phyloP scores from a whole-genome alignment of 2,329 filamentous ascomycete species.

The Metarhizium sp. region DNA sequence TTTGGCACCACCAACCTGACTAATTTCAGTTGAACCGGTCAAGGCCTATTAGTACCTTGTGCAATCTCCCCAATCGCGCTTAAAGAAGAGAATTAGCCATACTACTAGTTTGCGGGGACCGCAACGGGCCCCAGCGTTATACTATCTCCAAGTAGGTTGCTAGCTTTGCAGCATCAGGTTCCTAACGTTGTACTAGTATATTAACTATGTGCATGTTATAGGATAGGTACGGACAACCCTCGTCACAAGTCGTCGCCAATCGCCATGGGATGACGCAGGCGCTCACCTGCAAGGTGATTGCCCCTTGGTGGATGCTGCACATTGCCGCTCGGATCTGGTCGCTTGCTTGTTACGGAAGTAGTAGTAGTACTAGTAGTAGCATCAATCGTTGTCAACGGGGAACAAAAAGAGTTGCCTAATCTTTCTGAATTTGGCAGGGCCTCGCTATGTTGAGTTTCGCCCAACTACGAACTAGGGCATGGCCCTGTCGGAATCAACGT shows the following conservation, averaged over 20 bases:
- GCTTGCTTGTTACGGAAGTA: neutral
- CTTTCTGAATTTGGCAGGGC: neutral
- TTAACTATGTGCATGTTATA: neutral
- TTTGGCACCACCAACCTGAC: neutral
- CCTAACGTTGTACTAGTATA: neutral
- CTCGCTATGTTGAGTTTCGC: neutral
- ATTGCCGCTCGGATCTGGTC: neutral
- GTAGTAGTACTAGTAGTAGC: too few species aligned
- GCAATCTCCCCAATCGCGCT: neutral
- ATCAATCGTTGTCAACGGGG: too few species aligned
- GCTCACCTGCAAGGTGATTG: too few species aligned
- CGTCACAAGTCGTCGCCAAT: neutral
- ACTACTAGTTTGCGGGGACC: neutral
- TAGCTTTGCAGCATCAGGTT: neutral
- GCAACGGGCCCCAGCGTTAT: neutral
- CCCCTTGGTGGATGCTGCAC: neutral
- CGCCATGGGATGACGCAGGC: neutral
- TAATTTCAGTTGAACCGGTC: neutral
- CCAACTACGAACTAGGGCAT: neutral
- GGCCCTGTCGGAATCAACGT: neutral
- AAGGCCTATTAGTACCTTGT: neutral
- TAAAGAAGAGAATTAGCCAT: neutral
- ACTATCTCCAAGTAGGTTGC: neutral
- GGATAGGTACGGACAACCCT: neutral
- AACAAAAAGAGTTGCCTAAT: neutral